phyloP scores from a whole-genome alignment of 768 basidiomycete species.

The Crassisporium funariophilum region DNA sequence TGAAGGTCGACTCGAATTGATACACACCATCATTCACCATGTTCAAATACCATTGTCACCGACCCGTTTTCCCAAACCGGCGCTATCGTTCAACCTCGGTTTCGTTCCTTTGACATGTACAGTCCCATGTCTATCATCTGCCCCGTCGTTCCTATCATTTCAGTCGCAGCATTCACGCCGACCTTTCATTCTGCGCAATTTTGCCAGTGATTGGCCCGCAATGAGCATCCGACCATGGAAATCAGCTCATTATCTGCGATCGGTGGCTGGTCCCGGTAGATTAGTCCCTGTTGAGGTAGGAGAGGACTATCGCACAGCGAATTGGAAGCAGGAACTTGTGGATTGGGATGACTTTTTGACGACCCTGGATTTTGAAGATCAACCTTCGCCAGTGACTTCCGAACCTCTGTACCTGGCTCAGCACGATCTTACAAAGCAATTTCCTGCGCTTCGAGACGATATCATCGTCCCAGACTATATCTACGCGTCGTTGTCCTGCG shows the following conservation, averaged over 20 bases:
- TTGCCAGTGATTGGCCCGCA: slow-evolving; percentile 79
- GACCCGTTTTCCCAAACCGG: not conserved
- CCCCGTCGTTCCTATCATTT: slow-evolving; percentile 65
- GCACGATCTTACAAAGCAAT: slow-evolving; percentile 82
- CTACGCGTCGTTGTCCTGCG: slow-evolving; percentile 58
- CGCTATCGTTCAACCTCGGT: slow-evolving; percentile 20
- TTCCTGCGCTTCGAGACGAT: slow-evolving; percentile 75
- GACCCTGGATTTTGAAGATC: slow-evolving; percentile 38
- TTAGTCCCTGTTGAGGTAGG: slow-evolving; percentile 92
- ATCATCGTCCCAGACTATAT: slow-evolving; percentile 88
- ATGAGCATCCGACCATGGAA: slow-evolving; percentile 69
- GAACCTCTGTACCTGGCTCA: slow-evolving; percentile 82
- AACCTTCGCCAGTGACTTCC: slow-evolving; percentile 19
- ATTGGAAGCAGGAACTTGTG: slow-evolving; percentile 84
- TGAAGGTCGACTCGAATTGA: slow-evolving; percentile 54
- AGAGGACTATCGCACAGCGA: slow-evolving; percentile 72
- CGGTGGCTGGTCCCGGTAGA: slow-evolving; percentile 75
- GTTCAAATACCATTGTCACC: slow-evolving; percentile 47
- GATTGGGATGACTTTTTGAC: slow-evolving; percentile 75
- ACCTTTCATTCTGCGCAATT: slow-evolving; percentile 78
- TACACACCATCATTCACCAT: slow-evolving; percentile 60
- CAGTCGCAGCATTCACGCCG: slow-evolving; percentile 38
- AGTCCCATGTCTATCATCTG: slow-evolving; percentile 43
- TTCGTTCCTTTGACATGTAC: slow-evolving; percentile 12
- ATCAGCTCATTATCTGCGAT: slow-evolving; percentile 66